Percentiles rank a stretch among this genome's conserved stretches.
Evolutionary conservation across 2,329 filamentous ascomycete species (phyloP).

Genomic region (Volutella citrinella): DNA sequence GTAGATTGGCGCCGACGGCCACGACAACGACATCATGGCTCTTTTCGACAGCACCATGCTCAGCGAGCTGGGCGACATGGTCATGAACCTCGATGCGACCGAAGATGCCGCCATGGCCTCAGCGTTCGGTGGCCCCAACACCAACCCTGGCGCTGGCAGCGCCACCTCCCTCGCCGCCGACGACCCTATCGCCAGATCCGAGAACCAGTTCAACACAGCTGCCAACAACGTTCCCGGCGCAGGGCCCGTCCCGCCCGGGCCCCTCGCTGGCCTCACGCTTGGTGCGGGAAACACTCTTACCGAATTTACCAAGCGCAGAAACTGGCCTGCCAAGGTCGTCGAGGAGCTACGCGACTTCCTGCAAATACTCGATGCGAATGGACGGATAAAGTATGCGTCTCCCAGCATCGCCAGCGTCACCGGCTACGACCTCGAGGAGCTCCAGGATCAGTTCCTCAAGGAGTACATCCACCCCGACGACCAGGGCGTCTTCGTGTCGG

Average conservation of each 20-base stretch:
- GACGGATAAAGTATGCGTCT: conserved; percentile 81
- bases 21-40: conserved; percentile 40
- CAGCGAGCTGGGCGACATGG: conserved; percentile 35
- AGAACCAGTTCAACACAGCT: conserved; percentile 33
- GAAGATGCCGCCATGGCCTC: conserved; percentile 25
- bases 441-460: conserved; percentile 72
- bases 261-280: conserved; percentile 32
- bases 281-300: conserved; percentile 45
- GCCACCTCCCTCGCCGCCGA: too few relatives aligned
- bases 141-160: conserved; percentile 16
- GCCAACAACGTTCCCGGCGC: conserved; percentile 39
- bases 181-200: conserved; percentile 28
- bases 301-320: conserved; percentile 58
- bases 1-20: conserved; percentile 24
- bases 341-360: conserved; percentile 88
- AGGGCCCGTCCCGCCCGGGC: conserved; percentile 39
- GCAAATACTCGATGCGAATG: conserved; percentile 81
- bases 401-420: conserved; percentile 72
- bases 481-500: conserved; percentile 74
- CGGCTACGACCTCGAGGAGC: conserved; percentile 68
- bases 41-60: conserved; percentile 43
- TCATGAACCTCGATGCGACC: conserved; percentile 41
- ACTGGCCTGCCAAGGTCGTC: conserved; percentile 87
- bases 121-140: conserved; percentile 18
- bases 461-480: conserved; percentile 88